Base-by-base conservation (phyloP, 208 protist species). In the Vickermania spadyakhi region DNA sequence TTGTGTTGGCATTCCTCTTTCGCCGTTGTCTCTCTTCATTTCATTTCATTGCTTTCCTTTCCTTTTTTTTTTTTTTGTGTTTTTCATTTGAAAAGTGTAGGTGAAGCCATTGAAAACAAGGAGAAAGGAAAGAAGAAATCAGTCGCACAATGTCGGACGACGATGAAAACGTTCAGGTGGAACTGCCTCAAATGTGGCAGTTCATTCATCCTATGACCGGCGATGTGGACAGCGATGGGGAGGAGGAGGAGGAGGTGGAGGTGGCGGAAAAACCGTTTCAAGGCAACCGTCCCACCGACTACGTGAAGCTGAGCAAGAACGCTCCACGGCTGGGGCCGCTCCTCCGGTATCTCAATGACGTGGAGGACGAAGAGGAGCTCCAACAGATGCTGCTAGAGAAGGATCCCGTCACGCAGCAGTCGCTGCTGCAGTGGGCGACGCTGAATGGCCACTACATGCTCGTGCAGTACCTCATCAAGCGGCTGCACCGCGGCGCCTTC, bases 391-490 rank as follows among this genome's bases (percentile, higher is more conserved):
- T 93, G 26, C 73, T 85, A 42, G 77, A 89, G 52, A 75, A 76
- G 27, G 86, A 96, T 60, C 89, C 89, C 0, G 82, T 88, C 28
- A 96, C 89, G 7, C 77, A 78, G 62, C 84, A 93, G 58, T 87
- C 86, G 2, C 78, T 96, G 28, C 51, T 96, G 56, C 86, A 92
- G 66, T 96, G 89, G 86, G 86, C 86, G 2, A 78, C 79, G 14
- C 79, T 92, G n/a, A 73, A 93, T 30, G 56, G 75, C 7, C 86
- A 96, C 61, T 93, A 77, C 53, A 74, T 87, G 31, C 73, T 96
- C 7, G 84, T 78, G 23, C 84, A 96, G 72, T 96, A 90, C 72
- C 72, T 96, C 14, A 70, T 96, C 51, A 93, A 93, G 69, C 72
- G 76, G 1, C 61, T 83, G 3, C 73, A 81, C 53, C 78, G 86